A percentile compares a stretch with the other conserved stretches of the same genome.
These are phyloP conservation scores for Petunia hybrid DNA, from an alignment of 305 asterid species.

Conservation along the genomic window DNA sequence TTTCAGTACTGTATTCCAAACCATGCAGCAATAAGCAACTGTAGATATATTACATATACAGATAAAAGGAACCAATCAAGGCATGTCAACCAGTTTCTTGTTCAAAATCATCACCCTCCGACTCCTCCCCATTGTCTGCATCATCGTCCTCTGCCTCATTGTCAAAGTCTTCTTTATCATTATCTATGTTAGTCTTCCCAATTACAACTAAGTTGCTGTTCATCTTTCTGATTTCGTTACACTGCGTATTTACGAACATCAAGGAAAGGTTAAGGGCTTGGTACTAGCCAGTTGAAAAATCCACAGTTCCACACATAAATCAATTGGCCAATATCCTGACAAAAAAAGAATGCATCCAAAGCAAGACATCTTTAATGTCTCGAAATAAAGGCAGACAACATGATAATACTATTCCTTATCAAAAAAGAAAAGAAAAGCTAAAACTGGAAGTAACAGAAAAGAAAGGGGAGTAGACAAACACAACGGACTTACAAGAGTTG, in stretches of 20 bases:
- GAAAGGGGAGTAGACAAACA: neutral
- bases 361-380: neutral
- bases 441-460: neutral
- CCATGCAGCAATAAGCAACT: neutral
- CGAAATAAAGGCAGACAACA: neutral
- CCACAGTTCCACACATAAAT: neutral
- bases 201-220: slow-evolving; percentile 64
- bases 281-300: neutral
- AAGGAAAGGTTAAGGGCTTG: neutral
- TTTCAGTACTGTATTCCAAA: neutral
- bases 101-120: slow-evolving; percentile 94
- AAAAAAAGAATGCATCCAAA: neutral
- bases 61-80: neutral
- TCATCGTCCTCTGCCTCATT: slow-evolving; percentile 93
- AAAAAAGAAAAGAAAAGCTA: accelerated
- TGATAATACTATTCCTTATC: neutral
- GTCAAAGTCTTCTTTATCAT: slow-evolving; percentile 84
- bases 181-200: slow-evolving; percentile 74
- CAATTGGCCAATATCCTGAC: neutral
- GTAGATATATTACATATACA: slow-evolving; percentile 1
- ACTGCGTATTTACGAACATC: slow-evolving; percentile 43
- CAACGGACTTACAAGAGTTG: neutral
- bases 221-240: slow-evolving; percentile 78
- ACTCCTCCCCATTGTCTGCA: slow-evolving; percentile 91
- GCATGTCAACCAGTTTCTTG: slow-evolving; percentile 78